Percentiles rank a stretch among this genome's conserved stretches.
Evolutionary conservation across 2,329 filamentous ascomycete genomes (phyloP).

Genomic region (Fusarium sterilihyphosum): DNA sequence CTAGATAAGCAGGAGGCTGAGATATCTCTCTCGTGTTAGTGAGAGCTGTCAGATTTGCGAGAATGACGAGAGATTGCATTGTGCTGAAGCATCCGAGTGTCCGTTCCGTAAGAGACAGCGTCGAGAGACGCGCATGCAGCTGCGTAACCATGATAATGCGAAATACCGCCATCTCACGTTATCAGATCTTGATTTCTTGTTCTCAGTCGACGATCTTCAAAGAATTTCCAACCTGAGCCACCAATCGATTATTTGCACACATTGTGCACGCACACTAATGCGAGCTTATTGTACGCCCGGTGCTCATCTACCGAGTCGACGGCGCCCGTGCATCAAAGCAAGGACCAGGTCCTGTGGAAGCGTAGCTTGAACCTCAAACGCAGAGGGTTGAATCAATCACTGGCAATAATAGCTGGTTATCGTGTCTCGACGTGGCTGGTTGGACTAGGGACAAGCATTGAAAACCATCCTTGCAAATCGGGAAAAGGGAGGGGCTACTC

Average conservation of each 20-base stretch:
- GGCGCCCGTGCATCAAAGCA: conserved; percentile 22
- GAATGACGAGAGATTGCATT: not conserved
- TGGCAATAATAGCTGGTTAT: conserved; percentile 7
- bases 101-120: not conserved
- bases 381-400: not conserved
- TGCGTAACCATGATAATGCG: not conserved
- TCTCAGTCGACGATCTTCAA: not conserved
- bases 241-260: not conserved
- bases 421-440: conserved; percentile 24
- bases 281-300: conserved; percentile 22
- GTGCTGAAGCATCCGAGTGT: not conserved
- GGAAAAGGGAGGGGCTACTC: conserved; percentile 22
- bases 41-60: conserved; percentile 3
- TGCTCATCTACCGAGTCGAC: conserved; percentile 24
- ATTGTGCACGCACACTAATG: conserved; percentile 6
- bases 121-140: not conserved
- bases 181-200: not conserved
- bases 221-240: not conserved
- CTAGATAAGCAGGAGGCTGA: conserved; percentile 25
- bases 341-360: conserved; percentile 17
- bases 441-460: conserved; percentile 8
- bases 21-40: not conserved
- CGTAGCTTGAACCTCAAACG: not conserved
- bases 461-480: conserved; percentile 24
- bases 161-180: not conserved